Base-by-base conservation (phyloP, 352 stramenopile genomes). In the Phytopythium mirpurense region DNA sequence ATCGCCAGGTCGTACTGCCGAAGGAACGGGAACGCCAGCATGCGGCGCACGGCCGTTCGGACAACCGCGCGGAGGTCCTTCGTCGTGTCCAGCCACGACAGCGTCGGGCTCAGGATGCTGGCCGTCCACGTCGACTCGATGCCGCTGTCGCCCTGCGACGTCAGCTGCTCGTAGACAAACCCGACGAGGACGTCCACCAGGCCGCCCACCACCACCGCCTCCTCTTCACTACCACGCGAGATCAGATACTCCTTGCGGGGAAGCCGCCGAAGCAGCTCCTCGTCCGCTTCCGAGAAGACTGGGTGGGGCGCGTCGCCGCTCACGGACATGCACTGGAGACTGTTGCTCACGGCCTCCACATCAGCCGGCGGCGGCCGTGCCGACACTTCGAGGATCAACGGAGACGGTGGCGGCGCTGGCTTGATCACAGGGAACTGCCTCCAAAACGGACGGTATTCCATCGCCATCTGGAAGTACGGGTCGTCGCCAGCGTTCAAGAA, bases 61-160 rank as follows among this genome's bases (percentile, higher is more conserved):
- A 97, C 57, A 16, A 97, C 71, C 7, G 72, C 66, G 7, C 55
- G 57, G 19, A 93, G 54, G 44, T 96, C 74, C 2, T 55, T 57
- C 21, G 60, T 78, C 36, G 74, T 70, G 66, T 98, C 93, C 34
- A 99, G 68, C 93, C 96, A 99, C 47, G 83, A 90, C 7, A 99
- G 62, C 7, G 90, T 95, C 24, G 93, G 76, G 51, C 92, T 98
- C 23, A 99, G 63, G 60, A 94, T 98, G 41, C 91, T 95, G 11
- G 98, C 86, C 15, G 96, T 99, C 96, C 96, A 99, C 14, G 94
- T 88, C 8, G 95, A 98, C 74, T 99, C 97, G 7, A 98, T 85
- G 10, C 81, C 96, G 47, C 89, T 85, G 60, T 99, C 97, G 34
- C 95, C 96, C 53, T 97, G 82, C 2, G 91, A 98, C 14, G 87